Base-by-base conservation (phyloP, 768 basidiomycete genomes). In the Botryobasidium botryosum region DNA sequence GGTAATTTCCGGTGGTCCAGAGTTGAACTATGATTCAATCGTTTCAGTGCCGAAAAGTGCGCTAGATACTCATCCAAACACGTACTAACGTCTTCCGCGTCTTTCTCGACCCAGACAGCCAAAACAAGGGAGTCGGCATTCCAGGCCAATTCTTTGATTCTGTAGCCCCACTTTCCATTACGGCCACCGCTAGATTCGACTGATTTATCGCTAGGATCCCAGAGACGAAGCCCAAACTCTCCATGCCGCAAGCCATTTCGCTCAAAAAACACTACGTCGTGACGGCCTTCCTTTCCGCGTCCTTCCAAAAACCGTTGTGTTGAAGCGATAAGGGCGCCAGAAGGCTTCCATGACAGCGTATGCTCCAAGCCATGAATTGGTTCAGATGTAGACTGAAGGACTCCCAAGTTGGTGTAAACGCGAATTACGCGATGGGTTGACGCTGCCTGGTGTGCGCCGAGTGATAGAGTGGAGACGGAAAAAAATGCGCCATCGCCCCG, bases 181-280 rank as follows among this genome's bases (percentile, higher is more conserved):
- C 59, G 12, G 56, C 58, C 20, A 52, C 50, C 37, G 49, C n/a
- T n/a, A n/a, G n/a, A n/a, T n/a, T n/a, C n/a, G n/a, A n/a, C n/a
- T n/a, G n/a, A n/a, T n/a, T n/a, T n/a, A n/a, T n/a, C n/a, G n/a
- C n/a, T n/a, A 46, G 13, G 43, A 54, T 51, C 59, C 55, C 26
- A 49, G 41, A 69, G 64, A 32, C 70, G 55, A 45, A 96, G 57
- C 28, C 66, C 68, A 58, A 94, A 96, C 45, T 94, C 88, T 4
- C 88, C 85, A 54, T 94, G 84, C 48, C 90, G 63, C 48, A 99
- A 61, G 1, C 94, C 94, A 59, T 99, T 99, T 52, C 87, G 67
- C 64, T 99, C 94, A 48, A 92, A 90, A 62, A 97, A 92, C 0
- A 96, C 75, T 5, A 97, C 66, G 52, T 92, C 86, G 55, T 92